Conservation (phyloP, 352 stramenopile genomes). For the Phytophthora palmivora region DNA sequence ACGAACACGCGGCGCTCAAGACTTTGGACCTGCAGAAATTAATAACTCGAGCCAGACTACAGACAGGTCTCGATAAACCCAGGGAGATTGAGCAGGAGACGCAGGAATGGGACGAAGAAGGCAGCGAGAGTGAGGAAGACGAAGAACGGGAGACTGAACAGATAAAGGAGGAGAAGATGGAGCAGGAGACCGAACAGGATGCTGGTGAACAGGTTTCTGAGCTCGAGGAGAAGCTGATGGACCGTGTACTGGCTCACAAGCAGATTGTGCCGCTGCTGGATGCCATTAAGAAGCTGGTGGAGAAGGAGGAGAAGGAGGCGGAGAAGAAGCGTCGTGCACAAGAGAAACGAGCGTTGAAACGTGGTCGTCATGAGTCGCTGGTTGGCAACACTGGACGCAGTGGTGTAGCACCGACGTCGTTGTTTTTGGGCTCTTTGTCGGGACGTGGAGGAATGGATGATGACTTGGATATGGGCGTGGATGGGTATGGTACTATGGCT, state of each 20-base stretch:
- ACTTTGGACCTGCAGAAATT: slow-evolving; percentile 57
- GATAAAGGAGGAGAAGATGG: slow-evolving; percentile 6
- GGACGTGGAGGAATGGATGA: slow-evolving; percentile 45
- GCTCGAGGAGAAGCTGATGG: slow-evolving; percentile 51
- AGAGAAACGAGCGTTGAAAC: slow-evolving; percentile 74
- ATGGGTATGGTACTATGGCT: slow-evolving; percentile 46
- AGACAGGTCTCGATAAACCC: slow-evolving; percentile 51
- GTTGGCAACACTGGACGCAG: slow-evolving; percentile 71
- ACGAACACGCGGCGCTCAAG: slow-evolving; percentile 67
- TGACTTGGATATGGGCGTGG: slow-evolving; percentile 28
- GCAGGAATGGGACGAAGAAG: slow-evolving; percentile 31
- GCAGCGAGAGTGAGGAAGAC: too few relatives aligned
- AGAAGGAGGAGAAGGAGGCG: slow-evolving; percentile 58
- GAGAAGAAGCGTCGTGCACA: slow-evolving; percentile 67
- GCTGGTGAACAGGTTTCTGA: slow-evolving; percentile 23
- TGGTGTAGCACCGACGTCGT: slow-evolving; percentile 55
- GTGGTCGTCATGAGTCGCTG: slow-evolving; percentile 53
- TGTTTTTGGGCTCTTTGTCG: slow-evolving; percentile 83
- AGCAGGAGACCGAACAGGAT: slow-evolving; percentile 6
- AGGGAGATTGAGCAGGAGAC: slow-evolving; percentile 27
- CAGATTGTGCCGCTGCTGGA: slow-evolving; percentile 71
- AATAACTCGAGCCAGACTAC: slow-evolving; percentile 47
- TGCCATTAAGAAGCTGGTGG: slow-evolving; percentile 59
- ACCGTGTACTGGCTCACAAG: slow-evolving; percentile 75
- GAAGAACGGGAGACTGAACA: slow-evolving; percentile 20